These are phyloP conservation scores for Metarhizium robertsii DNA, from an alignment of 2,329 filamentous ascomycete species.

Conservation along the genomic window DNA sequence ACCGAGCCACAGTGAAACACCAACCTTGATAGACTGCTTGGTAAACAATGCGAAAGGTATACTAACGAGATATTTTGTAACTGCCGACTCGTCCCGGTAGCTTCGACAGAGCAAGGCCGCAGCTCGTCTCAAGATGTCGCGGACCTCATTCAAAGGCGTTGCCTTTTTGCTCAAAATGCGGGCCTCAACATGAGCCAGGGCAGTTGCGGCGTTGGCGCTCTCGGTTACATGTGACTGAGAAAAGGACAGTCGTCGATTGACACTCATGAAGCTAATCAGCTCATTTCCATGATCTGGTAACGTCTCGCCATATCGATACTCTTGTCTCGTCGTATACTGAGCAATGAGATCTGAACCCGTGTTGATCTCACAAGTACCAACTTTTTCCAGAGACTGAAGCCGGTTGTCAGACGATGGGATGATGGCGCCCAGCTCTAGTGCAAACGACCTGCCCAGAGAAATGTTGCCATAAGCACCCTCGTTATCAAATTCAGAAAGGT, in stretches of 20 bases:
- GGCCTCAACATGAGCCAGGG: constrained; percentile 64
- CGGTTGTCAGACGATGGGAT: constrained; percentile 83
- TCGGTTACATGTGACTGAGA: constrained; percentile 42
- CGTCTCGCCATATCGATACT: constrained; percentile 81
- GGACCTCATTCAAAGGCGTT: constrained; percentile 64
- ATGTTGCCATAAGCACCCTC: constrained; percentile 86
- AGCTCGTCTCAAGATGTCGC: constrained; percentile 74
- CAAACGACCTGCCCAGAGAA: constrained; percentile 87
- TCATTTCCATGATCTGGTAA: constrained; percentile 59
- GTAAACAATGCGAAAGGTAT: constrained; percentile 92
- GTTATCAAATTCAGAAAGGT: constrained; percentile 89
- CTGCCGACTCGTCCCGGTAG: constrained; percentile 63
- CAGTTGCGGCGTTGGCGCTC: constrained; percentile 49
- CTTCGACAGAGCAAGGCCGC: constrained; percentile 78
- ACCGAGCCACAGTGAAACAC: constrained; percentile 91
- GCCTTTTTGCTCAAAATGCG: constrained; percentile 59
- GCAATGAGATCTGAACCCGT: constrained; percentile 93
- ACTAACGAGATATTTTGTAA: constrained; percentile 79
- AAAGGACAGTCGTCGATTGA: constrained; percentile 43
- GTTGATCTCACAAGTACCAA: constrained; percentile 69
- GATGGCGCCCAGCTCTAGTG: constrained; percentile 79
- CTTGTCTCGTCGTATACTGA: constrained; percentile 93
- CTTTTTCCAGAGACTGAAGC: constrained; percentile 68
- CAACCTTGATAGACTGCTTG: constrained; percentile 90
- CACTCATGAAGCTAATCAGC: constrained; percentile 51